Conservation (phyloP, 345 rosid species). For the Cardamine occulta region DNA sequence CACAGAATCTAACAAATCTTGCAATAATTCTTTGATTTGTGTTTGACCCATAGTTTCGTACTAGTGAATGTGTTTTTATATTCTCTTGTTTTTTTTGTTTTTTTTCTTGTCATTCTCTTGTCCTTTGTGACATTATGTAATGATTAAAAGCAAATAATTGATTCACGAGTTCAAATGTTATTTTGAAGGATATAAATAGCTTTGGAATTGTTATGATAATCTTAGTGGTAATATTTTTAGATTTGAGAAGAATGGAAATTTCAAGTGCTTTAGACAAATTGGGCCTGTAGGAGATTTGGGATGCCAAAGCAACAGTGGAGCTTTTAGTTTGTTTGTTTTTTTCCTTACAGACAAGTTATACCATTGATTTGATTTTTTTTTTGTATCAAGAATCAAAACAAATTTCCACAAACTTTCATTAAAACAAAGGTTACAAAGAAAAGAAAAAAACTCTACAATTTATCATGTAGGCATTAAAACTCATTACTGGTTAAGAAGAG, state of each 20-base stretch:
- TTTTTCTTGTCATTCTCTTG: slow-evolving; percentile 39
- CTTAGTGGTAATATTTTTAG: background rate
- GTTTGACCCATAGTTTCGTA: slow-evolving; percentile 36
- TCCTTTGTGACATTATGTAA: slow-evolving; percentile 43
- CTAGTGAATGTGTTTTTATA: slow-evolving; percentile 21
- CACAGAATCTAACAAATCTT: slow-evolving; percentile 41
- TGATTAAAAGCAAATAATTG: slow-evolving; percentile 42
- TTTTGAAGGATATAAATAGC: background rate
- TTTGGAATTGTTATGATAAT: background rate
- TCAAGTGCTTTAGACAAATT: slow-evolving; percentile 1
- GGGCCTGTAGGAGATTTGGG: background rate
- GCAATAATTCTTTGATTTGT: slow-evolving; percentile 44
- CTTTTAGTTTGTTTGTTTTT: background rate
- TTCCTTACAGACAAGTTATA: too few species aligned
- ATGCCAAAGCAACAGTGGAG: background rate
- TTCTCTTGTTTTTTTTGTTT: slow-evolving; percentile 9
- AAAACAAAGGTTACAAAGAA: background rate
- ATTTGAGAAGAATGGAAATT: background rate
- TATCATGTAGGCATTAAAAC: too few species aligned
- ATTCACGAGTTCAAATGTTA: slow-evolving; percentile 31
- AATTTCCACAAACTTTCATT: background rate
- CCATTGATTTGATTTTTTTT: too few species aligned
- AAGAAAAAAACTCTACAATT: too few species aligned
- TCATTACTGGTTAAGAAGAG: background rate
- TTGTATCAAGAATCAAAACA: too few species aligned